Percentiles rank a stretch among this genome's conserved stretches.
phyloP scores from a whole-genome alignment of 345 rosid genomes.

The Punica granatum region DNA sequence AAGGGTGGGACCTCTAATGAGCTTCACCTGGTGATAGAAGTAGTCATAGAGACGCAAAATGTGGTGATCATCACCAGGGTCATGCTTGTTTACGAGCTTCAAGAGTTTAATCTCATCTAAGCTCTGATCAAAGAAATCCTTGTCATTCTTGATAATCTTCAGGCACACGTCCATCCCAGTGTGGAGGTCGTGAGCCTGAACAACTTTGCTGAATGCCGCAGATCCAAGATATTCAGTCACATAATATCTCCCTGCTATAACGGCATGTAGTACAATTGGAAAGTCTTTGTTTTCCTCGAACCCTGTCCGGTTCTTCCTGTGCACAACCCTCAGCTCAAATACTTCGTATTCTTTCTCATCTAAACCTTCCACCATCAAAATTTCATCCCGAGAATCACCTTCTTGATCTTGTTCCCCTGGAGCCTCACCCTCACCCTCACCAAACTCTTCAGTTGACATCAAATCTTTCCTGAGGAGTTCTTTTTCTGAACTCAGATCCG shows the following conservation, averaged over 20 bases:
- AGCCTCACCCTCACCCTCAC: constrained; percentile 26
- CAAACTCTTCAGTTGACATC: constrained; percentile 12
- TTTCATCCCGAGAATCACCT: constrained; percentile 30
- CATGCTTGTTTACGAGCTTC: constrained; percentile 79
- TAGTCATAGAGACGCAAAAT: constrained; percentile 89
- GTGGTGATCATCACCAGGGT: constrained; percentile 76
- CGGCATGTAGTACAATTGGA: constrained; percentile 57
- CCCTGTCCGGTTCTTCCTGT: constrained; percentile 95
- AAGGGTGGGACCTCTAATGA: background rate
- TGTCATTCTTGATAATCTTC: constrained; percentile 95
- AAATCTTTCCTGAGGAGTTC: constrained; percentile 13
- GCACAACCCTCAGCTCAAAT: constrained; percentile 74
- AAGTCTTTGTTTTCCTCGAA: constrained; percentile 87
- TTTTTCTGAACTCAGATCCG: constrained; percentile 17
- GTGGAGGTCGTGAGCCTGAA: constrained; percentile 83
- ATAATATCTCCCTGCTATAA: constrained; percentile 82
- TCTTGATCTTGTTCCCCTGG: constrained; percentile 9
- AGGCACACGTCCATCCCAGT: constrained; percentile 72
- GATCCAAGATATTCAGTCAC: constrained; percentile 87
- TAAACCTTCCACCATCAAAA: constrained; percentile 23
- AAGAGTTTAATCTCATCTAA: constrained; percentile 92
- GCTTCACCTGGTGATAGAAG: constrained; percentile 79
- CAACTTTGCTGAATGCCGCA: constrained; percentile 91
- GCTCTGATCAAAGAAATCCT: constrained; percentile 97
- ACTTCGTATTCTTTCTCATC: constrained; percentile 84